Base-by-base conservation (phyloP, 2,329 filamentous ascomycete genomes). In the Paracorniculantispora psalliotae region DNA sequence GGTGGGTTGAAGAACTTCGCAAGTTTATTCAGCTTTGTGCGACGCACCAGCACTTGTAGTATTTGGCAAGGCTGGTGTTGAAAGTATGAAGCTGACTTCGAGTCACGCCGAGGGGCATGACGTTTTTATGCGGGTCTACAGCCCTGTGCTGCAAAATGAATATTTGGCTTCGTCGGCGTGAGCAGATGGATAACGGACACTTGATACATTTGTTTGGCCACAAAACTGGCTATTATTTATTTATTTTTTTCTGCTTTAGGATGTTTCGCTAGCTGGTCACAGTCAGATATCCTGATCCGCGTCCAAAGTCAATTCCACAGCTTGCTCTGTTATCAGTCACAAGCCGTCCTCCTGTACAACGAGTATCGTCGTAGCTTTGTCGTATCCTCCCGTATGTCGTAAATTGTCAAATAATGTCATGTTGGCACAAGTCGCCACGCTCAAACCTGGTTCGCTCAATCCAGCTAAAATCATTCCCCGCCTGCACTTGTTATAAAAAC, bases 331-430 rank as follows among this genome's bases (percentile, higher is more conserved):
- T 21, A 35, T 23, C 48, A 51, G 26, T 21, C 23, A 35, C 3
- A 3, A 21, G 28, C 28, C 25, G 19, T 28, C 26, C 19, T n/a
- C 26, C 30, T 28, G 23, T 37, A 53, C 56, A 51, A 59, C 56
- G 56, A 41, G 48, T 59, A 53, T 59, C n/a, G 37, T 53, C 56
- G 41, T 53, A 39, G 26, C 37, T 44, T 59, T 17, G 12, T 52
- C 39, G 47, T 37, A 25, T 53, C 56, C 28, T 12, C 30, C n/a
- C 48, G 12, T 9, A 26, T 51, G 39, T 47, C 21, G 44, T 57
- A 57, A 57, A 41, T 49, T 49, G 53, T 57, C 33, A 57, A 57
- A 49, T 41, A 57, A 57, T 49, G 9, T 44, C 51, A 54, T 54
- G 33, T 49, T 19, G 54, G 54, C 54, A 23, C 33, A 57, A 57